Evolutionary conservation across 306 rosid genomes (phyloP).

Genomic region (Rosa persica): DNA sequence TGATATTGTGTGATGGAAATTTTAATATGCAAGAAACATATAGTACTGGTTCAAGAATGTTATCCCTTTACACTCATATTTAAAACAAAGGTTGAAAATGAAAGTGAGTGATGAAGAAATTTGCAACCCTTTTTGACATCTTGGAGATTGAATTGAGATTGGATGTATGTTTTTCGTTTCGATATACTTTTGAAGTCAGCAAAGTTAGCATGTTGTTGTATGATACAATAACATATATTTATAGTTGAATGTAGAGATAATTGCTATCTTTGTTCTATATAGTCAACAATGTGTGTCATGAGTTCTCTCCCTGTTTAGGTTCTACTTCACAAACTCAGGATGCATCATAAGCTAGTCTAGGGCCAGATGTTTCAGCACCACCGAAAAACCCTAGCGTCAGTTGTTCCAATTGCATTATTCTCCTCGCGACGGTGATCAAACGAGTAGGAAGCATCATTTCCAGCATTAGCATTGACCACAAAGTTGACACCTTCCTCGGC

Average conservation of each 20-base stretch:
- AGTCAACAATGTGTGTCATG: no score
- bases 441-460: slow-evolving; percentile 67
- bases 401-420: slow-evolving; percentile 85
- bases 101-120: background rate
- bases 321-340: no score
- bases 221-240: no score
- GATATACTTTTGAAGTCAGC: no score
- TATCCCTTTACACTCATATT: background rate
- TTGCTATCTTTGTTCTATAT: no score
- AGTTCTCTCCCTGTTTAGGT: no score
- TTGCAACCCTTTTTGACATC: background rate
- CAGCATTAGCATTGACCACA: slow-evolving; percentile 77
- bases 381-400: slow-evolving; percentile 66
- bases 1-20: background rate
- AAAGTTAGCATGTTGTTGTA: no score
- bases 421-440: slow-evolving; percentile 67
- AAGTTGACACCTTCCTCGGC: slow-evolving; percentile 74
- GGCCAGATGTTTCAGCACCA: no score
- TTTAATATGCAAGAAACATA: background rate
- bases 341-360: no score
- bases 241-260: no score
- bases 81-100: background rate
- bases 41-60: background rate
- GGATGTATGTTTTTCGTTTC: no score
- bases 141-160: no score